Evolutionary conservation across 805 yeast genomes (phyloP).

Genomic region (Candida chauliodis): DNA sequence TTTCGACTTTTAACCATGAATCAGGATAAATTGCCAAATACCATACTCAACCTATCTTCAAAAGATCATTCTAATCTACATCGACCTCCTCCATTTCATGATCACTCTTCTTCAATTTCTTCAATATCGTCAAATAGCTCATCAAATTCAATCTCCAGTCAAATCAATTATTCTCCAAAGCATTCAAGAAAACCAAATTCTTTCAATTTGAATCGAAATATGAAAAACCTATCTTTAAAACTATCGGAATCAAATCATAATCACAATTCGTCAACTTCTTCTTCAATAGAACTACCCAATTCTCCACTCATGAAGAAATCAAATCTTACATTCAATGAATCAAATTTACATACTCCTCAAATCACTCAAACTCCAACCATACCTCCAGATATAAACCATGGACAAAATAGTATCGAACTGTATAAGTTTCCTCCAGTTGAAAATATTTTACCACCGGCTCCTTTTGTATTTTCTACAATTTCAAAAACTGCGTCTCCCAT

Average conservation of each 20-base stretch:
- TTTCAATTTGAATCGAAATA: slow-evolving; percentile 29
- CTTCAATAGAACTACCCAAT: background rate
- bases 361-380: slow-evolving; percentile 18
- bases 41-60: too few relatives aligned
- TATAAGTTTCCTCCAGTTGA: slow-evolving; percentile 8
- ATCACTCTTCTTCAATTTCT: slow-evolving; percentile 4
- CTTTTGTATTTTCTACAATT: slow-evolving; percentile 3
- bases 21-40: too few relatives aligned
- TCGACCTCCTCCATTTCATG: slow-evolving; percentile 9
- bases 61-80: too few relatives aligned
- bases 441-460: background rate
- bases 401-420: slow-evolving; percentile 1
- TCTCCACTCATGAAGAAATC: background rate
- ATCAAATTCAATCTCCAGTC: slow-evolving; percentile 7
- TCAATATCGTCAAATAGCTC: too few relatives aligned
- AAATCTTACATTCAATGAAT: slow-evolving; percentile 9
- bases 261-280: background rate
- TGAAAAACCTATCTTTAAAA: slow-evolving; percentile 36
- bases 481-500: slow-evolving; percentile 4
- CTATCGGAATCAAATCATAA: slow-evolving; percentile 11
- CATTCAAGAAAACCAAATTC: slow-evolving; percentile 30
- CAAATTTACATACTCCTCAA: slow-evolving; percentile 16
- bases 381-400: slow-evolving; percentile 14
- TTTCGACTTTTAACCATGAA: too few relatives aligned
- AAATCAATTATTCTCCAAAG: slow-evolving; percentile 36